Evolutionary conservation across 108 stramenopile genomes (phyloP), one percentile per base, ranked within the genome.

Genomic region (Pseudonitzschia delicatissima): DNA sequence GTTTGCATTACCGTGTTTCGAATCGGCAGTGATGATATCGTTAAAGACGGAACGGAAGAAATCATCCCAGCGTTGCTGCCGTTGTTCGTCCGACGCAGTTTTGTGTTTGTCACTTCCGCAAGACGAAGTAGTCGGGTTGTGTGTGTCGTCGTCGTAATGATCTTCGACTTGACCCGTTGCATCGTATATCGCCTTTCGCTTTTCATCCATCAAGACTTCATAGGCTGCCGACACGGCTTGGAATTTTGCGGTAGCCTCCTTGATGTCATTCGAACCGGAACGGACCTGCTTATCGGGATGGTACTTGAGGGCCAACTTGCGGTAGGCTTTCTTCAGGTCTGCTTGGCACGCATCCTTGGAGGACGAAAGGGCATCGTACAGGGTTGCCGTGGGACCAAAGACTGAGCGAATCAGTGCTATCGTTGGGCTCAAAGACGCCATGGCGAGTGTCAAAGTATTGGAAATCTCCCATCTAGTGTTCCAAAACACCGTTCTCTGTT

Each of bases 291-390:
- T 83, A 63, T 95, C 94, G 8, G 94, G 94, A 64, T 95, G 94
- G 63, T 80, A 53, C 42, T 68, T 36, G 31, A 80, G 61, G 23
- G 79, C 79, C 50, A 86, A 61, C 57, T 62, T 70, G 25, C 78
- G 72, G 69, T 96, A 98, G 5, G 94, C 88, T 51, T 80, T 73
- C 64, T 93, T 94, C 53, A 98, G 92, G 64, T 97, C 76, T n/a
- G 72, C 72, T 2, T 57, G 47, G 25, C 83, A 80, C 18, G 97
- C 94, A 11, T 79, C 61, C 28, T 51, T 42, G 8, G 74, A 63
- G n/a, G 96, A 79, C 12, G 94, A 92, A 7, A 98, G 79, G 20
- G 96, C 71, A 61, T 79, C 77, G 67, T 98, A 98, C 36, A 60
- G 34, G 28, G 36, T 25, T 11, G 34, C 15, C 33, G n/a, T 11